A percentile compares a stretch with the other conserved stretches of the same genome.
These are phyloP conservation scores for Inosperma sp. DNA, from an alignment of 768 basidiomycete genomes.

Conservation along the genomic window DNA sequence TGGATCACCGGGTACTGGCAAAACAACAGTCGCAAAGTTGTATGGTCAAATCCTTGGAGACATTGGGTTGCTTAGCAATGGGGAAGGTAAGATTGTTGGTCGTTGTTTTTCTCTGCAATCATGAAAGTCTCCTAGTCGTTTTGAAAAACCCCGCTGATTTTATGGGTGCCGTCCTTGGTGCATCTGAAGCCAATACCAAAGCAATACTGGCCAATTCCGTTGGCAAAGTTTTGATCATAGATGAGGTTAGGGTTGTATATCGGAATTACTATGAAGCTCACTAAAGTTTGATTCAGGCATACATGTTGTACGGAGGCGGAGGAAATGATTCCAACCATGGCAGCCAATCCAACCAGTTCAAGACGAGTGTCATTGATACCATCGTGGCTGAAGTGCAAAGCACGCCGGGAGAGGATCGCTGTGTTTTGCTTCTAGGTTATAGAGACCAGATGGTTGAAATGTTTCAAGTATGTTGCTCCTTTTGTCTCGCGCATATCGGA, in stretches of 20 bases:
- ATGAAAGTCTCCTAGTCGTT: slow-evolving; percentile 40
- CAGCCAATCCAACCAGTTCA: slow-evolving; percentile 44
- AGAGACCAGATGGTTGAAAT: slow-evolving; percentile 65
- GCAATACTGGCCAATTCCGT: slow-evolving; percentile 52
- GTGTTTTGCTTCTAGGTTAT: slow-evolving; percentile 62
- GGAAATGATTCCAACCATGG: slow-evolving; percentile 19
- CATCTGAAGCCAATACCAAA: slow-evolving; percentile 62
- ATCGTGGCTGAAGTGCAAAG: slow-evolving; percentile 72
- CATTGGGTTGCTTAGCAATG: slow-evolving; percentile 61
- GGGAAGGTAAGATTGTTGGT: slow-evolving; percentile 48
- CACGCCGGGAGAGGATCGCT: slow-evolving; percentile 64
- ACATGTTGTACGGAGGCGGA: slow-evolving; percentile 55
- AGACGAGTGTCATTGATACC: slow-evolving; percentile 68
- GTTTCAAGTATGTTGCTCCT: slow-evolving; percentile 50
- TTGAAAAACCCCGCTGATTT: slow-evolving; percentile 69
- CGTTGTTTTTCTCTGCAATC: background rate
- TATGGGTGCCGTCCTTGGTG: slow-evolving; percentile 52
- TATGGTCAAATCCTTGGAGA: slow-evolving; percentile 63
- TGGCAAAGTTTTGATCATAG: slow-evolving; percentile 68
- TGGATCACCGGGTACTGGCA: slow-evolving; percentile 68
- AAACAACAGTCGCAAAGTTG: slow-evolving; percentile 63
- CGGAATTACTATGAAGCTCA: background rate
- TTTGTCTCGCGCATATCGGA: background rate
- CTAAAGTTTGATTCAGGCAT: slow-evolving; percentile 44
- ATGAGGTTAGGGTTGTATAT: slow-evolving; percentile 43